Percentiles rank a stretch among this genome's conserved stretches.
These are phyloP conservation scores for Agaricales sp. DNA, from an alignment of 1,284 basidiomycete species.

Conservation along the genomic window DNA sequence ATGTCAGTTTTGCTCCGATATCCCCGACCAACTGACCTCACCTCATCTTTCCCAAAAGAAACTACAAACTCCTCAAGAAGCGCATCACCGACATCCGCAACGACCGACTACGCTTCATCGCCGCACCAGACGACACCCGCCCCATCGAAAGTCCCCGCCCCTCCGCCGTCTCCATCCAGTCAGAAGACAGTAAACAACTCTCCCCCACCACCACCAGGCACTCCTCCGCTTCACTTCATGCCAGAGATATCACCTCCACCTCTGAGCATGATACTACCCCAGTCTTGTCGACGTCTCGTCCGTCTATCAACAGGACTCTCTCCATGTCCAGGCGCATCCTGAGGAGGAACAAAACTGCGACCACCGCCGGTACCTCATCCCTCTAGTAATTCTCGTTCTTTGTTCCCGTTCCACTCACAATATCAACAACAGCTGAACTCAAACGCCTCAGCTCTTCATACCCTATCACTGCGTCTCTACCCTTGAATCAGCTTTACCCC, in stretches of 20 bases:
- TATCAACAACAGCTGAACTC: background rate
- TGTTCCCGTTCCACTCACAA: too few relatives aligned
- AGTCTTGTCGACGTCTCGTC: background rate
- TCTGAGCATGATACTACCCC: background rate
- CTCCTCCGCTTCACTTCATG: background rate
- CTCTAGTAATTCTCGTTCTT: background rate
- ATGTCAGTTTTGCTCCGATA: slow-evolving; percentile 47
- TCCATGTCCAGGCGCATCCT: background rate
- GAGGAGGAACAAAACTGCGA: background rate
- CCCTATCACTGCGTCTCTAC: slow-evolving; percentile 14
- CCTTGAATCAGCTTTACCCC: slow-evolving; percentile 41
- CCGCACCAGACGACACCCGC: slow-evolving; percentile 9
- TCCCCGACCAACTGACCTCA: slow-evolving; percentile 5
- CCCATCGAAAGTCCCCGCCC: background rate
- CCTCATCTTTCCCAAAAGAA: slow-evolving; percentile 28
- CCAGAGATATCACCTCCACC: background rate
- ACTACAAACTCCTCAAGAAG: slow-evolving; percentile 67
- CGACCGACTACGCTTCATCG: slow-evolving; percentile 15
- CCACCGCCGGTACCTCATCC: background rate
- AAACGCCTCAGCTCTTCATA: background rate
- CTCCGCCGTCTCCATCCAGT: background rate
- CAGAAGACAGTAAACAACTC: background rate
- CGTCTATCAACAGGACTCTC: background rate
- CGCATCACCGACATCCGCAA: slow-evolving; percentile 48
- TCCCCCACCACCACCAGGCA: background rate